Conservation (phyloP, 768 basidiomycete genomes). For the Suillus placidus region DNA sequence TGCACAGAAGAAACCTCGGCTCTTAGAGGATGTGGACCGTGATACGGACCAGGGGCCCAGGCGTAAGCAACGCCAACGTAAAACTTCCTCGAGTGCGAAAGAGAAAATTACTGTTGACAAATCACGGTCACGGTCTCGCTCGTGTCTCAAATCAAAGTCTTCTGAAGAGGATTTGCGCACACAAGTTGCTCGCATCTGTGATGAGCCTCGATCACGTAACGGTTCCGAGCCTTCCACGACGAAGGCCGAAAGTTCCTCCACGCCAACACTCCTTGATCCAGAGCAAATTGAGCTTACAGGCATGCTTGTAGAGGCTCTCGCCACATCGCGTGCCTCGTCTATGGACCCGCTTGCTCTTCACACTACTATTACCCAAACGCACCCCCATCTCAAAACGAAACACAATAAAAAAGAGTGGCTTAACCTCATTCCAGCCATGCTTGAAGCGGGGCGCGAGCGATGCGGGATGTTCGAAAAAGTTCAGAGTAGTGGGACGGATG, state of each 20-base stretch:
- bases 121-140: constrained; percentile 15
- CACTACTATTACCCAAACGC: constrained; percentile 51
- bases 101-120: constrained; percentile 9
- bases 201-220: constrained; percentile 13
- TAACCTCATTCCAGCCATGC: constrained; percentile 48
- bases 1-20: constrained; percentile 25
- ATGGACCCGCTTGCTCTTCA: constrained; percentile 58
- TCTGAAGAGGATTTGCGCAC: constrained; percentile 6
- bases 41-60: constrained; percentile 3
- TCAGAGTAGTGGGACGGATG: constrained; percentile 57
- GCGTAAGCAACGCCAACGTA: constrained; percentile 5
- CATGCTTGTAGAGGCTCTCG: constrained; percentile 71
- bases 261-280: not conserved
- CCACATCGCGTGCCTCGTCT: constrained; percentile 71
- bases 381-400: constrained; percentile 51
- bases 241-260: constrained; percentile 2
- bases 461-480: constrained; percentile 75
- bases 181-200: constrained; percentile 5
- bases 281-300: constrained; percentile 55
- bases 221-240: not conserved
- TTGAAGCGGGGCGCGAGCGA: constrained; percentile 46
- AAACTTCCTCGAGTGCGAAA: not conserved
- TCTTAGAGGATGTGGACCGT: constrained; percentile 8
- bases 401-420: constrained; percentile 47
- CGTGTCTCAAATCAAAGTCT: constrained; percentile 4